These are phyloP conservation scores for Rhododendron vialii DNA, from an alignment of 148 eudicot species.

Conservation along the genomic window DNA sequence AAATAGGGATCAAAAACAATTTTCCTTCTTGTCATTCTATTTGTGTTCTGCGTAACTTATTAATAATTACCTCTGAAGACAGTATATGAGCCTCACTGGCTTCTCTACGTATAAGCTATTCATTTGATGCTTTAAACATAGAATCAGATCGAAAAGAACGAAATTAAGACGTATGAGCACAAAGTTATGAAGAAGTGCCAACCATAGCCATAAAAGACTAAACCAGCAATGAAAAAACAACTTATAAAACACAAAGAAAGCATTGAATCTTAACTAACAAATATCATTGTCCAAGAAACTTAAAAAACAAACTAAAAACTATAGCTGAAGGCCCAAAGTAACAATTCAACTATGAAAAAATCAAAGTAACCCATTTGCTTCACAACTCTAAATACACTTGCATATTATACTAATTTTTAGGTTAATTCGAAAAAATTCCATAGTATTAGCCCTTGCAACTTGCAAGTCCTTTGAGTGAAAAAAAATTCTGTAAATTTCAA, in stretches of 20 bases:
- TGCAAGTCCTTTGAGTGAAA: no score
- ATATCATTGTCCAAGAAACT: background rate
- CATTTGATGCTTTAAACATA: background rate
- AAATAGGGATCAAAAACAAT: background rate
- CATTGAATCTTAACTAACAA: background rate
- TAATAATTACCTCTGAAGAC: background rate
- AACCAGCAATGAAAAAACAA: background rate
- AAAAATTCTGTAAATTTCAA: no score
- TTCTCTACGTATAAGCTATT: background rate
- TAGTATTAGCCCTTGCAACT: no score
- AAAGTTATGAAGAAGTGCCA: background rate
- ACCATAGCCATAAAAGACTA: background rate
- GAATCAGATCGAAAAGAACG: background rate
- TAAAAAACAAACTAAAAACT: background rate
- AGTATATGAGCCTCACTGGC: background rate
- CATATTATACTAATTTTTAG: no score
- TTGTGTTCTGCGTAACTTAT: background rate
- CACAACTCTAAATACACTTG: no score
- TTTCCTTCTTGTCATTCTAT: background rate
- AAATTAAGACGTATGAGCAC: background rate
- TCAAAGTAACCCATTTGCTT: background rate
- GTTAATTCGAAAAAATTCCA: no score
- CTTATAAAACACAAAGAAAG: background rate
- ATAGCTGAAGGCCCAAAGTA: background rate
- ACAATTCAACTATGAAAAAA: background rate